Evolutionary conservation across 2,329 filamentous ascomycete species (phyloP), one percentile per base, ranked within the genome.

Genomic region (Trichoderma endophyticum): DNA sequence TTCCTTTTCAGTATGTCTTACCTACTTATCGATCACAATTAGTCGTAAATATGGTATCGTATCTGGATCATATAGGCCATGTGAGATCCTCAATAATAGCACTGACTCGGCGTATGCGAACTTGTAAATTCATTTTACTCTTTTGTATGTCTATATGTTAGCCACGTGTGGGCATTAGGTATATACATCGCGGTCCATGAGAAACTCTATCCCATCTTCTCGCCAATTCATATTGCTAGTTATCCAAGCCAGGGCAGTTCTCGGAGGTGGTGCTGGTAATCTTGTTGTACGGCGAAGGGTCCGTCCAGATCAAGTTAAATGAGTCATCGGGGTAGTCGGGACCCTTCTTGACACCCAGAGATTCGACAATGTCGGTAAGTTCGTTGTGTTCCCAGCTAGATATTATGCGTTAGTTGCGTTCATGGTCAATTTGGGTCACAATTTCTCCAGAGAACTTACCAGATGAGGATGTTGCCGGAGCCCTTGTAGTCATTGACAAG

Each of bases 301-400:
- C 83, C 0, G 85, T 88, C 88, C 88, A 90, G 73, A 90, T 89
- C 18, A 88, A 74, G 75, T 90, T 81, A 66, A 82, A 90, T 2
- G 81, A 78, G 71, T 85, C 82, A 73, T 82, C 80, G 0, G 86
- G 86, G 76, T 90, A 90, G 6, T 79, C 77, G 1, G 84, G 84
- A 0, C 85, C 83, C 74, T 86, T 75, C 8, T 83, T 76, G 69
- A 84, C 86, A 0, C 89, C 89, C 21, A 91, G 77, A 18, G 81
- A 79, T 73, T 86, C 75, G 2, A 83, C 85, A 74, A 91, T 86
- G 73, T 87, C 82, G 39, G 82, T 84, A 62, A 90, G 77, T 21
- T 81, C 80, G 66, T 84, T 81, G 77, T 91, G 89, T 75, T 90
- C 85, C 88, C 88, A 90, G 80, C 88, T 85, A 34, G 4, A 2